Base-by-base conservation (phyloP, 225 moss, liverwort and hornwort species). In the Pleurozium schreberi region DNA sequence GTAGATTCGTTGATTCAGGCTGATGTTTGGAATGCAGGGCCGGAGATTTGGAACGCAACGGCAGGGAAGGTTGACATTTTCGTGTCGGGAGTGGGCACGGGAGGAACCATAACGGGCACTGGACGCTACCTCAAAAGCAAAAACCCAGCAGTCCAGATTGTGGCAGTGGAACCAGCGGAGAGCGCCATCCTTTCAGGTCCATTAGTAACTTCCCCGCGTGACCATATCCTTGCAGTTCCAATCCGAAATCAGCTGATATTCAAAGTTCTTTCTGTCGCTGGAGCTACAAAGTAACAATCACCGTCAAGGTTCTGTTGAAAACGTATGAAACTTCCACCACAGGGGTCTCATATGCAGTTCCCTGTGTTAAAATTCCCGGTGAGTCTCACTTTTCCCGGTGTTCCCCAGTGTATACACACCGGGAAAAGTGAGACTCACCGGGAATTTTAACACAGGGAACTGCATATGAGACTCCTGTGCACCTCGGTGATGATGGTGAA, bases 1-100 rank as follows among this genome's bases (percentile, higher is more conserved):
- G 18, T 42, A 42, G 26, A 10, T 25, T 59, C 30, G 13, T 59
- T 60, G 80, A 81, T 58, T 42, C 20, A 21, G 63, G 47, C 34
- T 82, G 25, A 34, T 36, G 20, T 45, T 82, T 47, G 34, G 34
- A 60, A 21, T 63, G 47, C 57, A 96, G 97, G 97, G 82, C 96
- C 96, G 50, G 97, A 98, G 81, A 88, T 98, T 70, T 98, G 96
- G 97, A 88, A 91, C 50, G 96, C 92, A 55, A 95, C 96, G 3
- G 95, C 91, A 87, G 97, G 97, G 74, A 93, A 96, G 88, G 90
- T 98, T 15, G 96, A 98, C 90, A 92, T 96, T 64, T 94, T 98
- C 57, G 94, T 98, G 63, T 74, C 88, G 42, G 91, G 57, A 45
- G 85, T 87, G n/a, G 97, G 97, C 50, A 98, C 97, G 33, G 97